phyloP scores from a whole-genome alignment of 192 early-diverging fungal species.

The Kappamyces sp. region DNA sequence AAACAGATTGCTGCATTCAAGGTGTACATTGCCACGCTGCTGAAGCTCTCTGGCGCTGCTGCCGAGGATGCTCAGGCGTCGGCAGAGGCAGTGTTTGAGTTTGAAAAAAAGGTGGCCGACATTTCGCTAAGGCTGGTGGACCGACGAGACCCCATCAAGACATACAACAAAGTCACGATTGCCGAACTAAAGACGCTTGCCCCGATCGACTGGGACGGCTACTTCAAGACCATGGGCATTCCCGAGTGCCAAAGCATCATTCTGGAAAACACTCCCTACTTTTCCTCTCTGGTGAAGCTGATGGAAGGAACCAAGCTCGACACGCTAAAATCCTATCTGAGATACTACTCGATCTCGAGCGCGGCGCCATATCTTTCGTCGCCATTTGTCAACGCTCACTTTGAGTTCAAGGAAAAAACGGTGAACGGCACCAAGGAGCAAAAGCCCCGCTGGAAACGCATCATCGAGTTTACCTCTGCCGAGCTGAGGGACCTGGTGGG shows the following conservation, averaged over 20 bases:
- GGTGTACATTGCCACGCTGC: neutral
- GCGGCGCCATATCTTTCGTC: neutral
- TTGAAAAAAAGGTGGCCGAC: slow-evolving; percentile 6
- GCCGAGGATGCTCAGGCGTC: neutral
- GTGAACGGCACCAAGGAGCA: slow-evolving; percentile 3
- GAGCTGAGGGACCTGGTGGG: neutral
- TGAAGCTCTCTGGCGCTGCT: neutral
- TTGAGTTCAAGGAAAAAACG: slow-evolving; percentile 5
- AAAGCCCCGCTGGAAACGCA: slow-evolving; percentile 8
- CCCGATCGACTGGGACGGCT: slow-evolving; percentile 1
- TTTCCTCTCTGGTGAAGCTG: neutral
- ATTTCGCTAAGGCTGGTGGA: neutral
- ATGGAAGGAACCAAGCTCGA: neutral
- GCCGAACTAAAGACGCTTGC: neutral
- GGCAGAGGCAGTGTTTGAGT: neutral
- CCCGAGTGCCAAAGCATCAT: neutral
- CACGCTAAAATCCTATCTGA: neutral
- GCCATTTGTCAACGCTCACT: neutral
- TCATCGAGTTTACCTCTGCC: neutral
- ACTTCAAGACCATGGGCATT: neutral
- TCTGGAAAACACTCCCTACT: slow-evolving; percentile 3
- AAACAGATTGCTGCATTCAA: neutral
- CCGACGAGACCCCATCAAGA: slow-evolving; percentile 12
- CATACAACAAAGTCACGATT: slow-evolving; percentile 13
- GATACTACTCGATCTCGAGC: neutral